Percentiles rank a stretch among this genome's conserved stretches.
Evolutionary conservation across 2,329 filamentous ascomycete genomes (phyloP).

Genomic region (Colletotrichum gigasporum): DNA sequence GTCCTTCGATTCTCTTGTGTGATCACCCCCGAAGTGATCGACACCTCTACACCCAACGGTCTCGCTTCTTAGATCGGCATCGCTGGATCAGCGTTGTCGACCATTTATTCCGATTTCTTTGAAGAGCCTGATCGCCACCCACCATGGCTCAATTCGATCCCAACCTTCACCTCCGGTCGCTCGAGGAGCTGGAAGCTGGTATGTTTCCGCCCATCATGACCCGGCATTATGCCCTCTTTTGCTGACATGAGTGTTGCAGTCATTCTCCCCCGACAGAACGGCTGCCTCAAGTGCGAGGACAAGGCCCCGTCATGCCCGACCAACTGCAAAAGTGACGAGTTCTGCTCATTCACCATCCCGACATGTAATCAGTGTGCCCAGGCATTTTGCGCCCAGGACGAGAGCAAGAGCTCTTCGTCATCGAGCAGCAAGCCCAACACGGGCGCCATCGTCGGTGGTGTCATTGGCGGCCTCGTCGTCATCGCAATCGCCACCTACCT

Average conservation of each 20-base stretch:
- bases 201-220: not conserved
- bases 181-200: constrained; percentile 31
- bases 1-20: constrained; percentile 8
- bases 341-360: constrained; percentile 57
- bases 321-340: constrained; percentile 49
- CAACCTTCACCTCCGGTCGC: constrained; percentile 30
- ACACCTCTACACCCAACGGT: constrained; percentile 9
- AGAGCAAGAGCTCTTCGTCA: constrained; percentile 30
- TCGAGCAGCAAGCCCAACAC: constrained; percentile 64
- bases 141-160: constrained; percentile 30
- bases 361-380: constrained; percentile 58
- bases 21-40: constrained; percentile 24
- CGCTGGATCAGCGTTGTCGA: constrained; percentile 19
- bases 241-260: constrained; percentile 15
- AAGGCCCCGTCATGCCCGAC: constrained; percentile 53
- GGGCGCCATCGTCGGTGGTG: constrained; percentile 90
- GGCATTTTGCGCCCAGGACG: constrained; percentile 54
- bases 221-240: not conserved
- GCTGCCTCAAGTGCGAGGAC: constrained; percentile 58
- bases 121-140: not conserved
- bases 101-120: constrained; percentile 5
- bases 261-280: constrained; percentile 50
- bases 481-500: constrained; percentile 81
- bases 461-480: constrained; percentile 82
- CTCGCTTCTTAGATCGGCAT: constrained; percentile 23